Evolutionary conservation across 306 rosid species (phyloP).

Genomic region (Argentina anserina): DNA sequence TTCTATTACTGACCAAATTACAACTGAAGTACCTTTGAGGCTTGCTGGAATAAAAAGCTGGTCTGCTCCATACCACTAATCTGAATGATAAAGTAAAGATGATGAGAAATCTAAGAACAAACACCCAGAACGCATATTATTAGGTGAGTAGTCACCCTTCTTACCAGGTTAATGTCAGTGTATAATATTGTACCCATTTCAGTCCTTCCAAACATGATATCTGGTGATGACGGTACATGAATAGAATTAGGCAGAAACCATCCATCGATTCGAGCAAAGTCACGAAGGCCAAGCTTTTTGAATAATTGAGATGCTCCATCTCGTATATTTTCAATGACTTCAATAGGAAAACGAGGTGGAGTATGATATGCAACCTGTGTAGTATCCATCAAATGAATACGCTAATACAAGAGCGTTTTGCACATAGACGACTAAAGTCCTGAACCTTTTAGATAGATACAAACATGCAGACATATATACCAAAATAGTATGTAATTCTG

Average conservation of each 20-base stretch:
- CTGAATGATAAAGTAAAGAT: conserved; percentile 42
- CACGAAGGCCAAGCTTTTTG: conserved; percentile 57
- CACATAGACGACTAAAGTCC: background rate
- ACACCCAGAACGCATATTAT: conserved; percentile 17
- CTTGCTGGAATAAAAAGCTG: conserved; percentile 96
- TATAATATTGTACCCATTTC: conserved; percentile 64
- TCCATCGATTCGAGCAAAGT: conserved; percentile 96
- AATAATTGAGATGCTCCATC: conserved; percentile 83
- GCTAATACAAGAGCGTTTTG: background rate
- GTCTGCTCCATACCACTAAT: conserved; percentile 99
- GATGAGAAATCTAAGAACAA: conserved; percentile 13
- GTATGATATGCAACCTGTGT: conserved; percentile 89
- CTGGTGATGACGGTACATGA: conserved; percentile 39
- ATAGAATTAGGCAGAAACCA: conserved; percentile 78
- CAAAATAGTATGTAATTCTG: background rate
- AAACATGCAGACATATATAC: background rate
- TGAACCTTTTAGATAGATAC: background rate
- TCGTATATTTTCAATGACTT: conserved; percentile 65
- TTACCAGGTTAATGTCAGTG: conserved; percentile 93
- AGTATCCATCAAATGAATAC: conserved; percentile 25
- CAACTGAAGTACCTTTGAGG: conserved; percentile 68
- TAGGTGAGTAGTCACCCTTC: conserved; percentile 23
- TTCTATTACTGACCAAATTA: conserved; percentile 13
- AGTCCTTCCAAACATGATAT: conserved; percentile 58
- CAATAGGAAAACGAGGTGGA: conserved; percentile 86